Evolutionary conservation across 495 filamentous ascomycete genomes (phyloP).

Genomic region (Podospora fimiseda): DNA sequence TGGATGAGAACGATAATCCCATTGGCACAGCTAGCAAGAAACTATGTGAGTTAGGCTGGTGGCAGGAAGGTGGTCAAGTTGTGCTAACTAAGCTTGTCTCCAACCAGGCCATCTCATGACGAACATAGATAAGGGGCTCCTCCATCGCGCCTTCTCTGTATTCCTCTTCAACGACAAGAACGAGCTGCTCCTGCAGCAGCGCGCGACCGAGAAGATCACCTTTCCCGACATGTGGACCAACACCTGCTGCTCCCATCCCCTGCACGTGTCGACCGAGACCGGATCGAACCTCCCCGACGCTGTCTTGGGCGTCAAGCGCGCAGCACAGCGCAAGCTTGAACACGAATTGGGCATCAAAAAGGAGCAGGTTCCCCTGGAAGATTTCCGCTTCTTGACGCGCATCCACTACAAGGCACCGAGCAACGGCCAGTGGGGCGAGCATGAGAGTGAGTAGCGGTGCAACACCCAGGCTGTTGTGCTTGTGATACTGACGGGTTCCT

Average conservation of each 20-base stretch:
- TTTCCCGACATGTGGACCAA: conserved; percentile 99
- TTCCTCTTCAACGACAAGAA: conserved; percentile 94
- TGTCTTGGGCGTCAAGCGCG: conserved; percentile 76
- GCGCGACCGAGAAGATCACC: conserved; percentile 95
- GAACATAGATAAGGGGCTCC: conserved; percentile 90
- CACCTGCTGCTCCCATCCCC: conserved; percentile 96
- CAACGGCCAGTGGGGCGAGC: conserved; percentile 97
- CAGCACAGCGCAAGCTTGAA: conserved; percentile 84
- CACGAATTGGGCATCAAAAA: conserved; percentile 92
- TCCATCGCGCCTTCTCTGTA: conserved; percentile 95
- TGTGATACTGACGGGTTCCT: conserved; percentile 6
- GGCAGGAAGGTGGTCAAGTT: neutral
- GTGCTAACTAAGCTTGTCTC: conserved; percentile 9
- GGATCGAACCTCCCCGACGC: conserved; percentile 76
- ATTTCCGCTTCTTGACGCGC: conserved; percentile 89
- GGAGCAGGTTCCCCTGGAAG: conserved; percentile 81
- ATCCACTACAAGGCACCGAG: conserved; percentile 98
- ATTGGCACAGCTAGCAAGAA: conserved; percentile 99
- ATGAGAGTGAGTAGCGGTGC: conserved; percentile 68
- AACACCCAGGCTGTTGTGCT: neutral
- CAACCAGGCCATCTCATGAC: conserved; percentile 90
- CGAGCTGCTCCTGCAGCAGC: conserved; percentile 88
- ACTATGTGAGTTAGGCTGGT: conserved; percentile 59
- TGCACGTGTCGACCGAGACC: conserved; percentile 86
- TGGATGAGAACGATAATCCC: conserved; percentile 84